Evolutionary conservation across 1,284 basidiomycete genomes (phyloP).

Genomic region (Porphyrellus sp.): DNA sequence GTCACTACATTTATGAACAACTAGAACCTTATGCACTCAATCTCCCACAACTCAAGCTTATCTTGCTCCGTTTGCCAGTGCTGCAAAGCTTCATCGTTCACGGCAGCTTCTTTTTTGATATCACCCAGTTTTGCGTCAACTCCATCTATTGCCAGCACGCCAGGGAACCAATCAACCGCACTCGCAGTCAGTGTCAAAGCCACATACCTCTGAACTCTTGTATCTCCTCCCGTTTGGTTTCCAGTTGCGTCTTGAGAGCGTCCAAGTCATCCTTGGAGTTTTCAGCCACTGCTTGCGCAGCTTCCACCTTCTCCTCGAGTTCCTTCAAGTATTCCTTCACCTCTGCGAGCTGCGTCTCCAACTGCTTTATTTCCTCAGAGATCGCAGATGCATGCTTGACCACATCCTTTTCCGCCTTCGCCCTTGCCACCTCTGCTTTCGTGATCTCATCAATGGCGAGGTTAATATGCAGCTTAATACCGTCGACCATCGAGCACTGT

Average conservation of each 20-base stretch:
- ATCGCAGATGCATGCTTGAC: conserved; percentile 65
- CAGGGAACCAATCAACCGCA: background rate
- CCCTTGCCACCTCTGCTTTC: conserved; percentile 88
- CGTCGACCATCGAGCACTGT: conserved; percentile 87
- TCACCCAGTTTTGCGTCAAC: conserved; percentile 74
- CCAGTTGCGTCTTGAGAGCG: conserved; percentile 73
- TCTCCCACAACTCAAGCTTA: conserved; percentile 74
- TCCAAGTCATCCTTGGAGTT: conserved; percentile 79
- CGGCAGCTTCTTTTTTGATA: conserved; percentile 58
- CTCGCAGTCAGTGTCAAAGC: conserved; percentile 24
- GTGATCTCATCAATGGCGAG: conserved; percentile 89
- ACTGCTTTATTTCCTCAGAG: conserved; percentile 57
- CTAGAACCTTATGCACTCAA: conserved; percentile 65
- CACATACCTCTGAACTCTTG: conserved; percentile 84
- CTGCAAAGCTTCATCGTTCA: conserved; percentile 61
- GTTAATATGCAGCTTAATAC: conserved; percentile 78
- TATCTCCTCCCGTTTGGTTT: conserved; percentile 76
- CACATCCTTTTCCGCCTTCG: conserved; percentile 86
- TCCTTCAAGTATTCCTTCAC: conserved; percentile 59
- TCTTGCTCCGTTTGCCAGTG: conserved; percentile 76
- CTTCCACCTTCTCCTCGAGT: conserved; percentile 70
- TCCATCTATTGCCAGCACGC: conserved; percentile 58
- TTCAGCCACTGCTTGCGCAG: conserved; percentile 68
- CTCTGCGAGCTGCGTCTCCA: conserved; percentile 61
- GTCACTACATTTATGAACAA: conserved; percentile 16